Evolutionary conservation across 352 stramenopile genomes (phyloP).

Genomic region (Hyaloperonospora brassicae): DNA sequence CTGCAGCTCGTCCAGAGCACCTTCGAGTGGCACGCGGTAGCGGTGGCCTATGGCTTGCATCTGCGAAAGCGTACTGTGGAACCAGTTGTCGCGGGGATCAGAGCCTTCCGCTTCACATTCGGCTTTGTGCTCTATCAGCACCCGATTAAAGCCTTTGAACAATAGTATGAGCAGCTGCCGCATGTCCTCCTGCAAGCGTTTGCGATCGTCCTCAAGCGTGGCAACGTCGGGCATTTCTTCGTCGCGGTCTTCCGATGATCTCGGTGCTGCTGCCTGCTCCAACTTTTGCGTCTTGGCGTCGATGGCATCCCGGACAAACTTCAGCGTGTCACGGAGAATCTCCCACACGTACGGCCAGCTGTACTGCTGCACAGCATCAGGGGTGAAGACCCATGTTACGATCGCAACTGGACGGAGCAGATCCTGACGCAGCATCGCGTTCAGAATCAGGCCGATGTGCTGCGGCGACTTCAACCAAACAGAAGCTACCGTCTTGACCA

Average conservation of each 20-base stretch:
- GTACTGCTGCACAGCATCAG: conserved; percentile 79
- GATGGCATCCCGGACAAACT: conserved; percentile 43
- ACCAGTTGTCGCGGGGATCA: conserved; percentile 77
- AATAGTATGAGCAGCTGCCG: conserved; percentile 44
- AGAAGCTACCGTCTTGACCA: conserved; percentile 60
- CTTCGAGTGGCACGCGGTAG: conserved; percentile 51
- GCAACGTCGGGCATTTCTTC: conserved; percentile 45
- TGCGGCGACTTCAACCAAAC: conserved; percentile 81
- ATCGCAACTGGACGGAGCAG: conserved; percentile 66
- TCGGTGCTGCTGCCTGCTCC: conserved; percentile 21
- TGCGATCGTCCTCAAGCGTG: conserved; percentile 32
- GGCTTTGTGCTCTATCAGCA: conserved; percentile 69
- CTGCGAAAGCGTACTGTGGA: conserved; percentile 55
- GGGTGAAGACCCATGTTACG: conserved; percentile 69
- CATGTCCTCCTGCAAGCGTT: conserved; percentile 41
- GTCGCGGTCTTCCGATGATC: conserved; percentile 24
- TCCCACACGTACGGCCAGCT: conserved; percentile 85
- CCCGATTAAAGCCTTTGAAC: conserved; percentile 63
- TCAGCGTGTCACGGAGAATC: conserved; percentile 65
- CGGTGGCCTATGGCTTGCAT: conserved; percentile 59
- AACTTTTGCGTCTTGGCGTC: conserved; percentile 28
- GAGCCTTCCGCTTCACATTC: conserved; percentile 66
- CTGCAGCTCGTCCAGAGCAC: conserved; percentile 44
- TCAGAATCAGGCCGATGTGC: conserved; percentile 73
- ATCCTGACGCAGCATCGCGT: conserved; percentile 68